phyloP scores from a whole-genome alignment of 331 rosid genomes.

The Stylosanthes scabra region DNA sequence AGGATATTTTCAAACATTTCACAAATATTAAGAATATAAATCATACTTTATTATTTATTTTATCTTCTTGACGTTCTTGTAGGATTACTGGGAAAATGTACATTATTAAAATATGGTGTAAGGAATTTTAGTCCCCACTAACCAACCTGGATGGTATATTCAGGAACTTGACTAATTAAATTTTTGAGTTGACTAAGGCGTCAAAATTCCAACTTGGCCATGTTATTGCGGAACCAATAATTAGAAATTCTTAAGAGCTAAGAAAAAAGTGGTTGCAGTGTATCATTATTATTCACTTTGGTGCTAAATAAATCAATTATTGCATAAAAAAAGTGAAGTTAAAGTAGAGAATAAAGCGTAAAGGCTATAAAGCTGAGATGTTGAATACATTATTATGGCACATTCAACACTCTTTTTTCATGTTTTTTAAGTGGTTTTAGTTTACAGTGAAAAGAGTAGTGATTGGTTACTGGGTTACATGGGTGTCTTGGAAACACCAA shows the following conservation, averaged over 20 bases:
- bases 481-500: slow-evolving; percentile 4
- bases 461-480: slow-evolving; percentile 17
- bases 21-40: no score
- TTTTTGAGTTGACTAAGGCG: no score
- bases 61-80: not conserved
- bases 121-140: no score
- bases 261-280: not conserved
- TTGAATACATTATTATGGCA: not conserved
- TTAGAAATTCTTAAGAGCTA: not conserved
- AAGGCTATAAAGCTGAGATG: not conserved
- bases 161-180: no score
- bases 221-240: not conserved
- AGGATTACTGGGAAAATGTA: not conserved
- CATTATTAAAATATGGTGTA: not conserved
- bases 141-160: no score
- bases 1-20: no score
- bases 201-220: no score
- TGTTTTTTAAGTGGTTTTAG: not conserved
- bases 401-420: not conserved
- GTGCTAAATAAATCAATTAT: not conserved
- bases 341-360: not conserved
- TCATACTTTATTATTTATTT: no score
- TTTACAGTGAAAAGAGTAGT: not conserved
- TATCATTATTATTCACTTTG: not conserved
- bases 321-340: not conserved